Base-by-base conservation (phyloP, 2,329 filamentous ascomycete genomes). In the Claviceps sp. region DNA sequence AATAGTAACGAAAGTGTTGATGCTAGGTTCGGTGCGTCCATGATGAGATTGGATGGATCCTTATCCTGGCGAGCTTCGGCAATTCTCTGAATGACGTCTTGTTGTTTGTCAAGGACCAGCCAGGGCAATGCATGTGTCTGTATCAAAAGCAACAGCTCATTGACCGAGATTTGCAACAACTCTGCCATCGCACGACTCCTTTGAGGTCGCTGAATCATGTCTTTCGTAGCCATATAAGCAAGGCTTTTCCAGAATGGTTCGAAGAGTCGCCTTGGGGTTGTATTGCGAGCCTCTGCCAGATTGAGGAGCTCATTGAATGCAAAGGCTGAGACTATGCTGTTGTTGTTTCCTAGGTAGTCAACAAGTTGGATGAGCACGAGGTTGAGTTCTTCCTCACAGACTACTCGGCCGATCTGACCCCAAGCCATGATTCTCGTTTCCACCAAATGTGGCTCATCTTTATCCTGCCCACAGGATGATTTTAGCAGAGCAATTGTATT, bases 221-320 rank as follows among this genome's bases (percentile, higher is more conserved):
- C 88, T 64, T 89, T 91, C 30, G 93, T 84, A 2, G 88, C 83
- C 48, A 84, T 78, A 54, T 91, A 85, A 0, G 89, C 90, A 45
- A 98, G 74, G 34, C 80, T 91, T 57, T 82, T 81, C 90, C 91
- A 97, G 65, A 89, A 97, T 0, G 91, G 89, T 52, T 84, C 81
- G 52, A 97, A 84, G 0, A 98, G 71, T 16, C 82, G 80, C 30
- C 77, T 75, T 2, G 84, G 77, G 1, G 80, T 84, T 40, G 80
- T 73, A 3, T 75, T 73, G 42, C 82, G 77, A 47, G 75, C 71
- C 50, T 84, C 77, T 1, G 89, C 85, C 48, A 97, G 74, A 55
- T 81, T 82, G 19, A 85, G 74, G 41, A 95, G 71, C 67, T 95
- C 90, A 57, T 86, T 85, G 64, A 89, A 93, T 3, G 91, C 88